Evolutionary conservation across 805 yeast genomes (phyloP), one percentile per base, ranked within the genome.

Genomic region (Zygotorulaspora sp.): DNA sequence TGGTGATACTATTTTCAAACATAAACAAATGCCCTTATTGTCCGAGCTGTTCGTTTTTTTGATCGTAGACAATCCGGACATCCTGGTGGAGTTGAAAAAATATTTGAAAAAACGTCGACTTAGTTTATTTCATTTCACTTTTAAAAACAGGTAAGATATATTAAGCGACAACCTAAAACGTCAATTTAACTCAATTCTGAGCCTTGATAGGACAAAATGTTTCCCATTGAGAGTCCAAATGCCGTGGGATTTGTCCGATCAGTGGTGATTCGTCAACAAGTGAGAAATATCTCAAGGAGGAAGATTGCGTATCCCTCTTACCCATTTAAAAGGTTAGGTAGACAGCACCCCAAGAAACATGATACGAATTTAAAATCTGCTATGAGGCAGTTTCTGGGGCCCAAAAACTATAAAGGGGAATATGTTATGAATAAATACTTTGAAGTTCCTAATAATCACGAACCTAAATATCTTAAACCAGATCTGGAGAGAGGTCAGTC

Each of bases 401-500:
- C 90, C 25, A 76, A 71, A 58, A 87, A 86, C 63, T 77, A 77
- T 64, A 80, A 82, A 60, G 96, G 96, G 13, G 87, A 85, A 48
- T 84, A 85, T 61, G 71, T 71, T 45, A 63, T 77, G 56, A 89
- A 87, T 71, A 85, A 81, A 58, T 83, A 85, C 62, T 78, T 72
- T 52, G 70, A 71, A 46, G 79, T 86, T 9, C 78, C 83, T 13
- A 76, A 73, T 44, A 65, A 82, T 51, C 86, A 83, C 55, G 65
- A 66, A 26, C 87, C 95, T 29, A 83, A 81, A 56, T 87, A 84
- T 61, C 71, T 84, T 28, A 75, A 72, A 30, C 80, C 81, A 15
- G 75, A 71, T 45, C 32, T 53, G 9, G 80, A 75, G 41, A 52
- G 58, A 24, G 73, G 73, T 19, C 56, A 54, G 30, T 49, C 70